Percentiles rank a stretch among this genome's conserved stretches.
Evolutionary conservation across 1,284 basidiomycete species (phyloP).

Genomic region (Blastosporella zonata): DNA sequence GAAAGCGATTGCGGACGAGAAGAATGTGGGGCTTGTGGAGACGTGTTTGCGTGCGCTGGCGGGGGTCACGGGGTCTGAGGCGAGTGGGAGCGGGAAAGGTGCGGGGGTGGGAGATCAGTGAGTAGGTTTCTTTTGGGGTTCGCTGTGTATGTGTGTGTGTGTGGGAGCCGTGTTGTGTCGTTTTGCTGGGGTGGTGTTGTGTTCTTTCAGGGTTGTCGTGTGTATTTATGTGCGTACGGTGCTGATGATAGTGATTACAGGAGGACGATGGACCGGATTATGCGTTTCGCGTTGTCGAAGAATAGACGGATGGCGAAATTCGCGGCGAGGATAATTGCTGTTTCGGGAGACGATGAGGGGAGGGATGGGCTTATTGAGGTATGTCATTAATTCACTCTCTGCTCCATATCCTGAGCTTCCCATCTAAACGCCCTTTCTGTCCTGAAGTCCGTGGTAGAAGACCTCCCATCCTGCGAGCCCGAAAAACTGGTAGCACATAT

Average conservation of each 20-base stretch:
- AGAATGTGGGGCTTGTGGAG: constrained; percentile 60
- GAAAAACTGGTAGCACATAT: constrained; percentile 66
- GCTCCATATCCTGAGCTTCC: neutral
- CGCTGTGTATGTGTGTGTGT: too few species aligned
- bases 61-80: too few species aligned
- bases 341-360: constrained; percentile 50
- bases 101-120: too few species aligned
- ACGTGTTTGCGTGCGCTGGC: constrained; percentile 75
- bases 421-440: neutral
- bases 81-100: too few species aligned
- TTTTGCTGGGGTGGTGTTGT: too few species aligned
- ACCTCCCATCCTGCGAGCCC: constrained; percentile 48
- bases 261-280: constrained; percentile 65
- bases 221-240: neutral
- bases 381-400: constrained; percentile 22
- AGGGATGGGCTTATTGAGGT: constrained; percentile 67
- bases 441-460: constrained; percentile 54
- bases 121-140: too few species aligned
- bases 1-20: constrained; percentile 62
- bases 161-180: too few species aligned
- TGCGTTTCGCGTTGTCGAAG: constrained; percentile 58
- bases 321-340: constrained; percentile 76
- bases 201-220: too few species aligned
- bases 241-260: constrained; percentile 32
- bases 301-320: constrained; percentile 82